Conservation (phyloP, 331 rosid species). For the Acacia pycnantha region DNA sequence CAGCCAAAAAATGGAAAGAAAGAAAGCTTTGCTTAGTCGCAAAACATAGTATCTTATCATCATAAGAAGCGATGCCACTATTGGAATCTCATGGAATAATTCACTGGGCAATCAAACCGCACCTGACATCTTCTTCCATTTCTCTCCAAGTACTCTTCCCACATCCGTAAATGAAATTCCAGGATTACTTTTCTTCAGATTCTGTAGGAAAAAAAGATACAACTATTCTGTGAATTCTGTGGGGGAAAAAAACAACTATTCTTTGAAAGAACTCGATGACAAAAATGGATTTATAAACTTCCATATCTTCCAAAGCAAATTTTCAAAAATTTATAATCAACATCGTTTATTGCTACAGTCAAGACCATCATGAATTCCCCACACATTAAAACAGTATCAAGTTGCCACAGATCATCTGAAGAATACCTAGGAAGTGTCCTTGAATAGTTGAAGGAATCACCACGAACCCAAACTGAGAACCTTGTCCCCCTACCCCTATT, state of each 20-base stretch:
- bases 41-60: not conserved
- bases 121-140: constrained; percentile 99
- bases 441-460: not conserved
- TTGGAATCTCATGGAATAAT: constrained; percentile 13
- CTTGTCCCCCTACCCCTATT: not conserved
- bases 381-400: not conserved
- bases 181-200: constrained; percentile 77
- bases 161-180: constrained; percentile 83
- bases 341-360: not conserved
- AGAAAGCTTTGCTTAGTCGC: not conserved
- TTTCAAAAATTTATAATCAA: not conserved
- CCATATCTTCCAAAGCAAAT: not conserved
- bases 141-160: constrained; percentile 87
- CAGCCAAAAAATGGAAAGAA: constrained; percentile 2
- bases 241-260: not conserved
- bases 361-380: not conserved
- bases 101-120: constrained; percentile 20
- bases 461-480: constrained; percentile 5
- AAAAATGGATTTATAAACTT: not conserved
- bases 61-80: not conserved
- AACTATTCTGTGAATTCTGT: not conserved
- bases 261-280: not conserved
- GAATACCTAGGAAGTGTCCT: not conserved
- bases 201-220: constrained; percentile 45
- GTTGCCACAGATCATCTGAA: not conserved